Conservation (phyloP, 768 basidiomycete species). For the Hypsizygus marmoreus region DNA sequence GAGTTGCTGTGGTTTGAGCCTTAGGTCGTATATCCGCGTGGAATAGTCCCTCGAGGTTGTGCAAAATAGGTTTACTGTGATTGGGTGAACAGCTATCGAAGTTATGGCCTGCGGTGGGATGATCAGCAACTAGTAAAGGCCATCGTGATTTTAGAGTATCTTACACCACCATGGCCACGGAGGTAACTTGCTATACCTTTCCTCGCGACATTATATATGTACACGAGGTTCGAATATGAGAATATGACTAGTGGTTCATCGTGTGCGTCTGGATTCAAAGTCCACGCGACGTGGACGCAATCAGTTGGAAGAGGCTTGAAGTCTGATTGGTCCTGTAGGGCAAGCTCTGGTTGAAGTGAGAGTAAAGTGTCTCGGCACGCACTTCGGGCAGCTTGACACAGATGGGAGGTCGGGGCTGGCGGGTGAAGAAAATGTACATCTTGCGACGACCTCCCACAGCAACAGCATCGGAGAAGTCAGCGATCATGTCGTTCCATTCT, state of each 20-base stretch:
- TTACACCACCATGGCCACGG: slow-evolving; percentile 75
- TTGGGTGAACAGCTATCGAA: slow-evolving; percentile 66
- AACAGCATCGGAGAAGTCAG: slow-evolving; percentile 52
- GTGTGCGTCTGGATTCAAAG: slow-evolving; percentile 42
- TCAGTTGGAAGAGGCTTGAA: slow-evolving; percentile 29
- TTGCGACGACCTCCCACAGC: slow-evolving; percentile 43
- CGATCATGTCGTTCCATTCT: slow-evolving; percentile 48
- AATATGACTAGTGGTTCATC: slow-evolving; percentile 64
- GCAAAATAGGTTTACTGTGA: slow-evolving; percentile 57
- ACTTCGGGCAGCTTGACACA: slow-evolving; percentile 39
- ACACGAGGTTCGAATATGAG: slow-evolving; percentile 53
- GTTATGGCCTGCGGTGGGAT: slow-evolving; percentile 53
- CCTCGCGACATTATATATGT: slow-evolving; percentile 51
- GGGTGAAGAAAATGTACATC: slow-evolving; percentile 40
- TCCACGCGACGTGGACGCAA: slow-evolving; percentile 57
- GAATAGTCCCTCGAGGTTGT: slow-evolving; percentile 76
- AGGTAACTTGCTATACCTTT: slow-evolving; percentile 46
- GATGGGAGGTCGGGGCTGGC: slow-evolving; percentile 30
- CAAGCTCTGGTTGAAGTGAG: neutral
- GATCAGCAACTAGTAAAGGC: slow-evolving; percentile 10
- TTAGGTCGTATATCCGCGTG: slow-evolving; percentile 69
- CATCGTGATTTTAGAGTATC: no score
- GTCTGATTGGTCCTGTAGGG: slow-evolving; percentile 12
- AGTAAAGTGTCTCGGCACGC: slow-evolving; percentile 17
- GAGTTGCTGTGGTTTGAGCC: slow-evolving; percentile 30